These are phyloP conservation scores for Corinectria fuckeliana DNA, from an alignment of 2,329 filamentous ascomycete genomes.

Conservation along the genomic window DNA sequence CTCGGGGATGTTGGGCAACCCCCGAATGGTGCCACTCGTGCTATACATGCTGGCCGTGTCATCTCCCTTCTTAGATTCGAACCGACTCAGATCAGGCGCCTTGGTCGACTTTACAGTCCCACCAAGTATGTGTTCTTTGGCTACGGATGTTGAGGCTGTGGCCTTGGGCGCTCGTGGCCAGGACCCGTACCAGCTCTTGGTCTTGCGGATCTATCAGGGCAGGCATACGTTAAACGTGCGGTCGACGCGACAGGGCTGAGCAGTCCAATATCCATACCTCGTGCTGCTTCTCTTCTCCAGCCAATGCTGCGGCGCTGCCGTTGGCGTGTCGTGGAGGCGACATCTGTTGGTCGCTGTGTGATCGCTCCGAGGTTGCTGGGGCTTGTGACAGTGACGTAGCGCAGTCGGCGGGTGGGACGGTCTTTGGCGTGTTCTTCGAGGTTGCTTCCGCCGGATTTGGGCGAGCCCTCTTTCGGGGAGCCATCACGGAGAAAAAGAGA, in stretches of 20 bases:
- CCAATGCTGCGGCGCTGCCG: conserved; percentile 7
- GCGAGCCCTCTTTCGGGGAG: conserved; percentile 44
- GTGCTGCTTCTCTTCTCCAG: conserved; percentile 19
- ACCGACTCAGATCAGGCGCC: conserved; percentile 57
- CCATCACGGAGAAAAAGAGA: conserved; percentile 34
- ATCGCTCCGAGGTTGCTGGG: conserved; percentile 28
- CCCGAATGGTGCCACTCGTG: conserved; percentile 28
- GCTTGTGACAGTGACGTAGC: conserved; percentile 41
- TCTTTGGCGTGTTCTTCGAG: conserved; percentile 23
- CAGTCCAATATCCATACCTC: conserved; percentile 17
- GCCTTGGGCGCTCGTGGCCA: conserved; percentile 65
- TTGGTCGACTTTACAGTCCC: conserved; percentile 57
- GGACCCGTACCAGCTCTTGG: conserved; percentile 68
- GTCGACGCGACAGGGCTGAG: neutral
- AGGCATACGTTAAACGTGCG: neutral
- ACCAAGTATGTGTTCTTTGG: conserved; percentile 66
- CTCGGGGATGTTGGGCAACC: conserved; percentile 37
- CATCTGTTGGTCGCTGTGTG: conserved; percentile 23
- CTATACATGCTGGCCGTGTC: conserved; percentile 42
- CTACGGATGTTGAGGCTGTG: conserved; percentile 64
- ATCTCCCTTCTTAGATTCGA: conserved; percentile 51
- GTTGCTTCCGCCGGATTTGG: conserved; percentile 37
- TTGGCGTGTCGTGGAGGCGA: conserved; percentile 24
- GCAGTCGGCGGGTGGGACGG: conserved; percentile 18
- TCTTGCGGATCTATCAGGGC: conserved; percentile 54